Evolutionary conservation across 805 yeast genomes (phyloP).

Genomic region (Wickerhamomyces canadensis): DNA sequence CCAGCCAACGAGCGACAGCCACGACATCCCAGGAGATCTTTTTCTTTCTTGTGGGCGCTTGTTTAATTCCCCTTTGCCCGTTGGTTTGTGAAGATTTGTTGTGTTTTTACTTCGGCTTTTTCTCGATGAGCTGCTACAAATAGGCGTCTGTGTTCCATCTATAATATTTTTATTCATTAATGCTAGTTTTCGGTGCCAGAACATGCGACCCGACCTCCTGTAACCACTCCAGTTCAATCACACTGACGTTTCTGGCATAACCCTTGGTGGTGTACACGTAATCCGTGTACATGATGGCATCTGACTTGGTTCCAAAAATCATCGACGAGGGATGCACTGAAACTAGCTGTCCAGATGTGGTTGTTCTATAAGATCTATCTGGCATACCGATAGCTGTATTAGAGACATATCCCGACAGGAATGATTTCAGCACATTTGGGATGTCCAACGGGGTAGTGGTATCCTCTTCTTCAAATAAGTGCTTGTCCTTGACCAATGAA

Average conservation of each 20-base stretch:
- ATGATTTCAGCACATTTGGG: slow-evolving; percentile 64
- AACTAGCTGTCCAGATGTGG: slow-evolving; percentile 75
- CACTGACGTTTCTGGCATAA: slow-evolving; percentile 85
- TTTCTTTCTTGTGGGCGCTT: neutral
- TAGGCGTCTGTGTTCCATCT: neutral
- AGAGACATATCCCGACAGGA: slow-evolving; percentile 75
- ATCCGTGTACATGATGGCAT: slow-evolving; percentile 91
- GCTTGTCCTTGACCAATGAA: slow-evolving; percentile 35
- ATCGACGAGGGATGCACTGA: slow-evolving; percentile 89
- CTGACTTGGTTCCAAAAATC: slow-evolving; percentile 74
- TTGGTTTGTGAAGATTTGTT: neutral
- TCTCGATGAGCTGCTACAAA: neutral
- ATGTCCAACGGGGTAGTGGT: slow-evolving; percentile 37
- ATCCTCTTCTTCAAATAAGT: slow-evolving; percentile 22
- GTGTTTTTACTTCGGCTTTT: too few relatives aligned
- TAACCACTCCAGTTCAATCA: slow-evolving; percentile 78
- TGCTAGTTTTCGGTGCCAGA: slow-evolving; percentile 4
- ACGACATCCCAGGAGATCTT: neutral
- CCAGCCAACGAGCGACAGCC: neutral
- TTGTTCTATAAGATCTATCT: slow-evolving; percentile 86
- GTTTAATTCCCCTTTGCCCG: neutral
- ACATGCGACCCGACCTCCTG: slow-evolving; percentile 47
- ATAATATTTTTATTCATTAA: neutral
- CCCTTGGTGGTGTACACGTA: slow-evolving; percentile 91
- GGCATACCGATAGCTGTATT: slow-evolving; percentile 95